These are phyloP conservation scores for Senna siamea DNA, from an alignment of 306 rosid genomes.

Conservation along the genomic window DNA sequence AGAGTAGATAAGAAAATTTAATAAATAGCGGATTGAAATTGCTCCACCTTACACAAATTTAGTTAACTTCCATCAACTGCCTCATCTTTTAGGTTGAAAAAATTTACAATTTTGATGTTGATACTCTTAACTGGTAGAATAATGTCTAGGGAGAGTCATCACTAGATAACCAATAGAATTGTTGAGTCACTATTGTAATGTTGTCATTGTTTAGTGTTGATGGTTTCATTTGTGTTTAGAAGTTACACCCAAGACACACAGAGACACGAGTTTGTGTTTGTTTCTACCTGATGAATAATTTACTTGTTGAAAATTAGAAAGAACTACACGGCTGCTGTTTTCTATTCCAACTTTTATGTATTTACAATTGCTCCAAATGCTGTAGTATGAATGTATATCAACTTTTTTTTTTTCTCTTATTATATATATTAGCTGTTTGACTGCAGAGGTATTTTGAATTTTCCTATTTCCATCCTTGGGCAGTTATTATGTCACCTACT, in stretches of 20 bases:
- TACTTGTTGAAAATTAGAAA: background rate
- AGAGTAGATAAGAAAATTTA: background rate
- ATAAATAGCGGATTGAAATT: background rate
- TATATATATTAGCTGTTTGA: background rate
- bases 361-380: background rate
- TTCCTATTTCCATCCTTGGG: slow-evolving; percentile 18
- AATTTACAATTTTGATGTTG: too few relatives aligned
- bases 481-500: slow-evolving; percentile 22
- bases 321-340: background rate
- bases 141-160: background rate
- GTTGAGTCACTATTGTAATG: background rate
- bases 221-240: background rate
- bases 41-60: background rate
- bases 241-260: background rate
- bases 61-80: background rate
- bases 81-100: background rate
- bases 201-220: too few relatives aligned
- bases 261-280: background rate
- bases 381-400: background rate
- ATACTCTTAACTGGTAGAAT: background rate
- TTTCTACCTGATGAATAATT: background rate
- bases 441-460: slow-evolving; percentile 9
- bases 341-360: background rate
- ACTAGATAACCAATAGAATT: background rate
- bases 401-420: too few relatives aligned